phyloP scores from a whole-genome alignment of 2,329 filamentous ascomycete species.

The Rugonectria rugulosa region DNA sequence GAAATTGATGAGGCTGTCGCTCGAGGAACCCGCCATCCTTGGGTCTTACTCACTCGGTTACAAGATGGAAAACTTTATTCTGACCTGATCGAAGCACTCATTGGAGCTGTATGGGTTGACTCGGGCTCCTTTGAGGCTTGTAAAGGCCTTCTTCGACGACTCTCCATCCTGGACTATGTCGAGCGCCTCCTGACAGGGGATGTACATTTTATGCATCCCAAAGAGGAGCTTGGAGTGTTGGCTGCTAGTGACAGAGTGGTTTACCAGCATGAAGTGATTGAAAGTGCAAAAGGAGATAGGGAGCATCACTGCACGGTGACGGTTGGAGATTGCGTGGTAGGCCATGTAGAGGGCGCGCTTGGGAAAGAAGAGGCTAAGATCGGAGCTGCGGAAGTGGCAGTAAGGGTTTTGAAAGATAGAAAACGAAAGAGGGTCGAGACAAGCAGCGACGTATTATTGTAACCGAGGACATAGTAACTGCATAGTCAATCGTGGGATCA shows the following conservation, averaged over 20 bases:
- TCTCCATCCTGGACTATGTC: constrained; percentile 73
- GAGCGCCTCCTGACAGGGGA: constrained; percentile 64
- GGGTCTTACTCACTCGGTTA: constrained; percentile 73
- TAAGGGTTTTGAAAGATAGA: constrained; percentile 45
- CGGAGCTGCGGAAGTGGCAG: constrained; percentile 61
- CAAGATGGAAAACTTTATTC: constrained; percentile 79
- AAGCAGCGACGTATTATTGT: no score
- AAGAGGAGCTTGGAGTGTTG: constrained; percentile 71
- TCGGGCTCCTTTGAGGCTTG: constrained; percentile 70
- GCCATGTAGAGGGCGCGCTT: constrained; percentile 54
- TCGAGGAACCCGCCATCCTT: constrained; percentile 70
- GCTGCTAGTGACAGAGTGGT: constrained; percentile 59
- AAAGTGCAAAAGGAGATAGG: constrained; percentile 30
- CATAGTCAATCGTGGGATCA: no score
- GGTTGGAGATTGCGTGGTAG: constrained; percentile 57
- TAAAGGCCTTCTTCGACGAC: constrained; percentile 62
- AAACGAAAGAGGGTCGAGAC: constrained; percentile 7
- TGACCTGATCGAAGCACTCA: constrained; percentile 80
- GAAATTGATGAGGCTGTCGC: constrained; percentile 60
- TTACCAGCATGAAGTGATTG: constrained; percentile 55
- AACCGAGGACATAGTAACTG: no score
- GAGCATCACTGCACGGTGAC: constrained; percentile 56
- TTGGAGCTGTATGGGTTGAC: constrained; percentile 88
- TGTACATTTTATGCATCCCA: constrained; percentile 69
- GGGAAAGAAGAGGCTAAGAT: constrained; percentile 61